Base-by-base conservation (phyloP, 768 basidiomycete genomes). In the Tubosaeta sp. region DNA sequence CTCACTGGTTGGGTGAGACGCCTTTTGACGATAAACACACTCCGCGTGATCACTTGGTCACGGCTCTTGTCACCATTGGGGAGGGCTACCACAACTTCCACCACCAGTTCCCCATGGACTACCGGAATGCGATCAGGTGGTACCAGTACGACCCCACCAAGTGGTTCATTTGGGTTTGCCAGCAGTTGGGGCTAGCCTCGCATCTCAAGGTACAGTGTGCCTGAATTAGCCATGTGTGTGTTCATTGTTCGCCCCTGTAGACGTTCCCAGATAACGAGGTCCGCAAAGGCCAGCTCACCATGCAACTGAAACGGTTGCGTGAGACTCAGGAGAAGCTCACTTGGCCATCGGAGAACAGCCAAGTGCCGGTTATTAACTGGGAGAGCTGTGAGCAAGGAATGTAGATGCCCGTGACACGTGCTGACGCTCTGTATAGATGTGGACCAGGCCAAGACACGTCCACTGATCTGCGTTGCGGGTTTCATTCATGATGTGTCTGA, bases 1-100 rank as follows among this genome's bases (percentile, higher is more conserved):
- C 93, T 14, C 94, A 97, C 71, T 97, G 91, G 91, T 83, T 97
- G 55, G 94, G 94, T 45, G 92, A 93, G 54, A 74, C 87, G 8
- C 90, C 92, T 22, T 95, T 93, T 64, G 93, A 95, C 71, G 91
- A 94, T 81, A 95, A 94, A 74, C 91, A 94, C 71, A 88, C 91
- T 9, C 93, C 94, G 16, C 80, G 86, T 48, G 92, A 95, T 70
- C 93, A 95, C 71, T 67, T 93, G 54, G 66, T 95, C 66, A 95
- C 93, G 29, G 94, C 94, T 3, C 74, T 97, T 29, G 86, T 84
- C 55, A 97, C 94, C 34, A 85, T 95, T 63, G 94, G 94, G 49
- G 94, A 97, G 71, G 94, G 94, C 14, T 97, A 97, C 75, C 94
- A 97, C 78, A 97, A 97, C 72, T 95, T 95, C 82, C 94, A 97